Percentiles rank a stretch among this genome's conserved stretches.
These are phyloP conservation scores for Phytophthora sp. DNA, from an alignment of 352 stramenopile genomes.

Conservation along the genomic window DNA sequence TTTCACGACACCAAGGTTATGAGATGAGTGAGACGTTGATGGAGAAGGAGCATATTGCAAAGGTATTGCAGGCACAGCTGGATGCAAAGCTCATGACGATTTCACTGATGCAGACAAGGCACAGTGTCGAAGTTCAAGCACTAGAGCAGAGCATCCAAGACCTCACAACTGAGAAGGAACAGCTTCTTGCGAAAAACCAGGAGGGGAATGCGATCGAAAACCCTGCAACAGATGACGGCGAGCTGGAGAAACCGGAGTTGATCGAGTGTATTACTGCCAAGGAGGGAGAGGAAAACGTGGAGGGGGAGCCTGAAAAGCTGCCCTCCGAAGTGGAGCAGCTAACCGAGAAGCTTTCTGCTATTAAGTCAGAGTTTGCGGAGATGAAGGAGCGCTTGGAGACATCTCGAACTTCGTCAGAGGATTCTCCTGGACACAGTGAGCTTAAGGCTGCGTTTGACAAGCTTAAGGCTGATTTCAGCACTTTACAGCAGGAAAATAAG, in stretches of 20 bases:
- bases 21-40: conserved; percentile 47
- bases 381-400: conserved; percentile 21
- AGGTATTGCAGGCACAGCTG: conserved; percentile 53
- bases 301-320: conserved; percentile 8
- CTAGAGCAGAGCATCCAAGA: conserved; percentile 43
- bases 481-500: conserved; percentile 16
- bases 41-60: conserved; percentile 46
- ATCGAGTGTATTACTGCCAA: conserved; percentile 15
- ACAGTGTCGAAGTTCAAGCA: conserved; percentile 34
- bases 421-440: conserved; percentile 5
- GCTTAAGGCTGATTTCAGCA: conserved; percentile 9
- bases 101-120: conserved; percentile 43
- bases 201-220: conserved; percentile 33
- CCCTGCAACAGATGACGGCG: conserved; percentile 7
- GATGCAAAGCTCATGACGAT: conserved; percentile 55
- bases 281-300: conserved; percentile 10
- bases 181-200: conserved; percentile 28
- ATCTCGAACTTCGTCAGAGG: not conserved
- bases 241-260: not conserved
- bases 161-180: conserved; percentile 38
- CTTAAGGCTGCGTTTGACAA: conserved; percentile 23
- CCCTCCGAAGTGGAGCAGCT: conserved; percentile 18
- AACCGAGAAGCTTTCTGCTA: conserved; percentile 15
- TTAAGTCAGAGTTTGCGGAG: conserved; percentile 20
- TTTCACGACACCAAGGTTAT: conserved; percentile 31